Evolutionary conservation across 2,329 filamentous ascomycete species (phyloP).

Genomic region (Beauveria rudraprayagi): DNA sequence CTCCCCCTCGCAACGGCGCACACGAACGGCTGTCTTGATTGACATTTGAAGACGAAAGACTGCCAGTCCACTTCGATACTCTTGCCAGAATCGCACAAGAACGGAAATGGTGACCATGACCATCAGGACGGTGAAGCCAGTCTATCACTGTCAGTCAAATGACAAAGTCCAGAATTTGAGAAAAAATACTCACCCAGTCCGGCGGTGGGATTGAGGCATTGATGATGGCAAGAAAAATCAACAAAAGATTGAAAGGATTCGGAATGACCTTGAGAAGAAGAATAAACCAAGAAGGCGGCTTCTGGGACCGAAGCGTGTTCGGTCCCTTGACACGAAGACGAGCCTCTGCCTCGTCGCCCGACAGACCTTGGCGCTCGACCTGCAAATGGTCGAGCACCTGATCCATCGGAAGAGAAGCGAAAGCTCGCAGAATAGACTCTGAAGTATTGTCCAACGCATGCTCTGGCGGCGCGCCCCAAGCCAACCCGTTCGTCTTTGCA

Average conservation of each 20-base stretch:
- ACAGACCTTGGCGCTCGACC: conserved; percentile 17
- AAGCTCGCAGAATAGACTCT: conserved; percentile 16
- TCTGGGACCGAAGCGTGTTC: conserved; percentile 19
- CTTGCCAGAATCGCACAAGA: conserved; percentile 22
- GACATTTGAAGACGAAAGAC: conserved; percentile 20
- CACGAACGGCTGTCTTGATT: conserved; percentile 16
- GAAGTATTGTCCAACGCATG: conserved; percentile 5
- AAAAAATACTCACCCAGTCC: conserved; percentile 11
- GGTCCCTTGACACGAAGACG: conserved; percentile 18
- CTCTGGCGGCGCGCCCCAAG: conserved; percentile 5
- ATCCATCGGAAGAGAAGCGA: conserved; percentile 15
- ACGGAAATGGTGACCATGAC: conserved; percentile 20
- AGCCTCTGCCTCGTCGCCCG: conserved; percentile 15
- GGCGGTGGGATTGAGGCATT: conserved; percentile 16
- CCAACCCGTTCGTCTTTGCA: neutral
- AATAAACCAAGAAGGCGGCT: conserved; percentile 20
- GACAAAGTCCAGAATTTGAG: accelerated
- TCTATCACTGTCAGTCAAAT: neutral
- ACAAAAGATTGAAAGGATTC: conserved; percentile 20
- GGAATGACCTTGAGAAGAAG: conserved; percentile 20
- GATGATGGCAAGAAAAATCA: conserved; percentile 20
- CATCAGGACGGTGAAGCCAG: conserved; percentile 18
- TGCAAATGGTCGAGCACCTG: conserved; percentile 17
- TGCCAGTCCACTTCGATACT: conserved; percentile 20
- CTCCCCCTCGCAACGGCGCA: conserved; percentile 15